Evolutionary conservation across 306 rosid species (phyloP).

Genomic region (Ormosia emarginata): DNA sequence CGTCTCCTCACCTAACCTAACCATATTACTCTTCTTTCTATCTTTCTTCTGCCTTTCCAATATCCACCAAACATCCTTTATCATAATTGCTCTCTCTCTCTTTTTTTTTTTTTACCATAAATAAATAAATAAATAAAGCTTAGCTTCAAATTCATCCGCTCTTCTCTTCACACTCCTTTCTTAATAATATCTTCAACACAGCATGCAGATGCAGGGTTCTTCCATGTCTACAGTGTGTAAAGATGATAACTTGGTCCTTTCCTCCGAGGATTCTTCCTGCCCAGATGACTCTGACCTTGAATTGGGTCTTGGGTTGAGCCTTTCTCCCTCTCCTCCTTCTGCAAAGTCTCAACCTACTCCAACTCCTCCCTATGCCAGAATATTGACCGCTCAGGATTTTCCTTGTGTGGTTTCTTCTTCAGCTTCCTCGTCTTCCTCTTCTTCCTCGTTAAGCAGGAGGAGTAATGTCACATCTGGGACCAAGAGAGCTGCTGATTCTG

Average conservation of each 20-base stretch:
- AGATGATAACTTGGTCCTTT: conserved; percentile 52
- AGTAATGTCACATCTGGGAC: conserved; percentile 44
- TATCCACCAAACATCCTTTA: background rate
- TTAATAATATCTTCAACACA: background rate
- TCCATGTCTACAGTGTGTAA: conserved; percentile 45
- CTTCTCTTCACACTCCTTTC: background rate
- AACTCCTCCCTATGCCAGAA: conserved; percentile 31
- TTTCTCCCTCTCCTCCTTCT: conserved; percentile 17
- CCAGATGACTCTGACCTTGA: conserved; percentile 62
- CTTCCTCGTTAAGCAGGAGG: conserved; percentile 41
- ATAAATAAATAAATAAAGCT: background rate
- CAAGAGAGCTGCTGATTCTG: conserved; percentile 62
- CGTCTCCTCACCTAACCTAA: background rate
- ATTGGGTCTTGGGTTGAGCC: conserved; percentile 54
- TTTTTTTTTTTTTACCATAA: background rate
- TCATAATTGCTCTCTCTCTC: background rate
- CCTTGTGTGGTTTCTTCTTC: conserved; percentile 28
- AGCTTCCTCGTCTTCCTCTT: conserved; percentile 15
- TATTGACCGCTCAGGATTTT: conserved; percentile 57
- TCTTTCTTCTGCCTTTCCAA: background rate
- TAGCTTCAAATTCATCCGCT: conserved; percentile 8
- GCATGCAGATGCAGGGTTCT: conserved; percentile 28
- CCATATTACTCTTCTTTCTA: background rate
- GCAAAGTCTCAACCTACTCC: background rate
- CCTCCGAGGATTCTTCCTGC: conserved; percentile 67